phyloP scores from a whole-genome alignment of 2,329 filamentous ascomycete species.

The Malbranchea zuffiana region DNA sequence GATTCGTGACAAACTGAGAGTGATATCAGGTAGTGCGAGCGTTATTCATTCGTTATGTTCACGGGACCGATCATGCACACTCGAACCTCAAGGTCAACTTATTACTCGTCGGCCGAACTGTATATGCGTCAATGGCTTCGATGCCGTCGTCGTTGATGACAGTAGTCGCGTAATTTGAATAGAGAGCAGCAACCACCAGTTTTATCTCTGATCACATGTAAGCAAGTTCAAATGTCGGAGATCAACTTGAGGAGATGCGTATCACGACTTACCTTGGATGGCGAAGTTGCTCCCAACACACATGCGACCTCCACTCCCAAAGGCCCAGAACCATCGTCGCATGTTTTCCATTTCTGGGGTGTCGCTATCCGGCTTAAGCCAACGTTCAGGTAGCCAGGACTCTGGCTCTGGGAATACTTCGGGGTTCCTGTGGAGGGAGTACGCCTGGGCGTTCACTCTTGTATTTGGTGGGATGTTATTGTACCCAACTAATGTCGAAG shows the following conservation, averaged over 20 bases:
- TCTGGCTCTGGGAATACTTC: constrained; percentile 40
- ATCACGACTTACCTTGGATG: constrained; percentile 31
- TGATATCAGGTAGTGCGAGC: too few species aligned
- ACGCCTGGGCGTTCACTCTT: constrained; percentile 39
- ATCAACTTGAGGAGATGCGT: not conserved
- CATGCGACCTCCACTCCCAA: constrained; percentile 41
- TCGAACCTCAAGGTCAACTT: constrained; percentile 50
- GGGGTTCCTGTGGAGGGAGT: constrained; percentile 42
- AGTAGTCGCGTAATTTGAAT: constrained; percentile 52
- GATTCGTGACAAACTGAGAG: too few species aligned
- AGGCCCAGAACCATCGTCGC: constrained; percentile 42
- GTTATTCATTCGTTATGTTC: too few species aligned
- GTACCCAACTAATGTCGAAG: constrained; percentile 31
- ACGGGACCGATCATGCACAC: constrained; percentile 18
- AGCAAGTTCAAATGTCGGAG: constrained; percentile 3
- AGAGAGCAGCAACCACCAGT: constrained; percentile 57
- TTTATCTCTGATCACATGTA: constrained; percentile 53
- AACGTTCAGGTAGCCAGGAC: constrained; percentile 38
- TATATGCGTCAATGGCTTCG: constrained; percentile 56
- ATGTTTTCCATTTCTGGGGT: constrained; percentile 33
- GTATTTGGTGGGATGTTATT: constrained; percentile 34
- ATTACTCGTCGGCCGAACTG: constrained; percentile 47
- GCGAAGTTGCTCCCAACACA: constrained; percentile 41
- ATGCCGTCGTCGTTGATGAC: constrained; percentile 54
- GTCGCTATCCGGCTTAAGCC: constrained; percentile 34